Evolutionary conservation across 208 protist genomes (phyloP).

Genomic region (Leishmania martiniquensis): DNA sequence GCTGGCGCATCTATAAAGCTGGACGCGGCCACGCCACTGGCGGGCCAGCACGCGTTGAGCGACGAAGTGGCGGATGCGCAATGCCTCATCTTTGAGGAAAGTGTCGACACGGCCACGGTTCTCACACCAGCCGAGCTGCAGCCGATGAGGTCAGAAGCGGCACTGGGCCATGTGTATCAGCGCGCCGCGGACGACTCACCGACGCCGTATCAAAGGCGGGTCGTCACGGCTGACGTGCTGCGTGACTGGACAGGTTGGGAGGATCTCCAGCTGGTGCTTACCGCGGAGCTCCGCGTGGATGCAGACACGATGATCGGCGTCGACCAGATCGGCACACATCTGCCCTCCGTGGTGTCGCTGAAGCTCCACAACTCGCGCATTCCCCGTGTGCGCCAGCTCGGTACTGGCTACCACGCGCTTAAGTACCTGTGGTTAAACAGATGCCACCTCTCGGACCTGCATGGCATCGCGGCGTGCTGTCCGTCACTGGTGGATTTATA

Average conservation of each 20-base stretch:
- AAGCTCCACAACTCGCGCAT: conserved; percentile 71
- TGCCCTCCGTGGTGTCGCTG: conserved; percentile 68
- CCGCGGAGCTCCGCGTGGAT: conserved; percentile 74
- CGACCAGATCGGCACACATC: conserved; percentile 47
- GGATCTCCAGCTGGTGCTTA: conserved; percentile 67
- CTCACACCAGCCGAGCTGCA: conserved; percentile 5
- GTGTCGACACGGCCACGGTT: conserved; percentile 5
- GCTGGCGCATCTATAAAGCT: not conserved
- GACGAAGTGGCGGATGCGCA: not conserved
- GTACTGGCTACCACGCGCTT: conserved; percentile 57
- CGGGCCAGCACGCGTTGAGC: not conserved
- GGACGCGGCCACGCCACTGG: not conserved
- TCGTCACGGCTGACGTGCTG: conserved; percentile 68
- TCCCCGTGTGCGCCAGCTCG: conserved; percentile 71
- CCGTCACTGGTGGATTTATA: conserved; percentile 82
- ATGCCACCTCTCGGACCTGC: conserved; percentile 61
- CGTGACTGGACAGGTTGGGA: conserved; percentile 77
- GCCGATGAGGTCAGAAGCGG: conserved; percentile 4
- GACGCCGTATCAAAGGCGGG: conserved; percentile 25
- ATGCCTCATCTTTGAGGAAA: conserved; percentile 12
- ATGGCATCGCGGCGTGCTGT: conserved; percentile 68
- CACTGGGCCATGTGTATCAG: not conserved
- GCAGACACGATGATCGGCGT: conserved; percentile 57
- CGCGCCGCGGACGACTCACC: not conserved
- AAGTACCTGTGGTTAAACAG: conserved; percentile 83